phyloP scores from a whole-genome alignment of 306 rosid species.

The Sicyos edulis region DNA sequence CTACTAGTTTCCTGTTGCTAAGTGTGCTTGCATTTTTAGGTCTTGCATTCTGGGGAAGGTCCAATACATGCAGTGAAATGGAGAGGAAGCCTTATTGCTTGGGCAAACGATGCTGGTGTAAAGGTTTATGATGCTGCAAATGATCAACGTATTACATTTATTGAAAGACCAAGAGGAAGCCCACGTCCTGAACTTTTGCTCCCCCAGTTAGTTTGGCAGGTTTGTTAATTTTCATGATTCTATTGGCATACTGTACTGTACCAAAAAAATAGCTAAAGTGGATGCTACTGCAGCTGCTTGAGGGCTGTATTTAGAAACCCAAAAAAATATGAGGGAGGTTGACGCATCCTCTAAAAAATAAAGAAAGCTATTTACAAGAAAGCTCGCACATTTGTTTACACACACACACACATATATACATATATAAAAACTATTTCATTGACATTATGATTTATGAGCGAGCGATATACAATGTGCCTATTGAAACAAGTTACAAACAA shows the following conservation, averaged over 20 bases:
- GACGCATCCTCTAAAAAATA: neutral
- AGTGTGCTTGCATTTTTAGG: slow-evolving; percentile 35
- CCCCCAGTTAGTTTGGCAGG: slow-evolving; percentile 99
- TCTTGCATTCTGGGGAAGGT: slow-evolving; percentile 98
- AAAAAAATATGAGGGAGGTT: neutral
- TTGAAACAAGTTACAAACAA: too few species aligned
- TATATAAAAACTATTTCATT: too few species aligned
- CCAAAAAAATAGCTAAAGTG: slow-evolving; percentile 19
- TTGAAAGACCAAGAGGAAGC: slow-evolving; percentile 88
- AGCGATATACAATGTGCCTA: too few species aligned
- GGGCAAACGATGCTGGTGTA: slow-evolving; percentile 96
- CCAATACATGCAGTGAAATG: slow-evolving; percentile 94
- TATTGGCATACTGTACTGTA: slow-evolving; percentile 22
- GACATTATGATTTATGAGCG: too few species aligned
- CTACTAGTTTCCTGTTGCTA: slow-evolving; percentile 23
- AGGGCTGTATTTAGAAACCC: slow-evolving; percentile 9
- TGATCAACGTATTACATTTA: slow-evolving; percentile 87
- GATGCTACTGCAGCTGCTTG: slow-evolving; percentile 22
- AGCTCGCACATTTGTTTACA: neutral
- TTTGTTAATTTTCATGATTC: slow-evolving; percentile 36
- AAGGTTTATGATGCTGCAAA: slow-evolving; percentile 89
- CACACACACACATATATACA: neutral
- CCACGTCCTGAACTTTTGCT: slow-evolving; percentile 85
- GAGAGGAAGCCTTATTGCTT: slow-evolving; percentile 93
- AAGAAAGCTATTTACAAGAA: neutral